Base-by-base conservation (phyloP, 2,329 filamentous ascomycete genomes). In the Colletotrichum scovillei region DNA sequence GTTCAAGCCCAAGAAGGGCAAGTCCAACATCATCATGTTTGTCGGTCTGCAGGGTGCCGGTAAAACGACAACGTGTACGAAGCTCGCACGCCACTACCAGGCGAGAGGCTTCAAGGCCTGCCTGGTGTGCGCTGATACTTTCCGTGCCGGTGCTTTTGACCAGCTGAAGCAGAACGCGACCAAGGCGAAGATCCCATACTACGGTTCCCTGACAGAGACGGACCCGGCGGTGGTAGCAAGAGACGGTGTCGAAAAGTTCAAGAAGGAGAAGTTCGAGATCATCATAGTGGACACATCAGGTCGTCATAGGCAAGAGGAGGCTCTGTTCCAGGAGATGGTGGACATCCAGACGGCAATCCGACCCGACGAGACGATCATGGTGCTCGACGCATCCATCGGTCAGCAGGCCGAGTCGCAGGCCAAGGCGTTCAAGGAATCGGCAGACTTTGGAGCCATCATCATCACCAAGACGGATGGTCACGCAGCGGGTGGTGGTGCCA, bases 381-480 rank as follows among this genome's bases (percentile, higher is more conserved):
- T 99, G 14, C 89, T 99, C 32, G 97, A 99, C 82, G 94, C 96
- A 30, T 97, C 94, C 42, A 99, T 99, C 77, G 97, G 97, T 81
- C 97, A 99, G 81, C 94, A 97, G 77, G 97, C 97, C 7, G 97
- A 99, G 84, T 92, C 94, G 2, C 97, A 99, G 81, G 95, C 95
- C 65, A 93, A 97, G 79, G 97, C 97, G 0, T 99, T 99, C 90
- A 99, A 99, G 83, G 95, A 97, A 76, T 94, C 95, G 0, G 95
- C 97, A 42, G 95, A 98, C 82, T 99, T 98, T 78, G 97, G 97
- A 80, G 95, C 97, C 76, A 99, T 99, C 79, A 98, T 99, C 80
- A 98, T 99, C 80, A 99, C 97, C 65, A 99, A 99, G 87, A 98
- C 96, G 0, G 97, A 99, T 81, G 97, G 97, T 76, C 95, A 98